Evolutionary conservation across 2,329 filamentous ascomycete genomes (phyloP).

Genomic region (Neophaeococcomyces aloes): DNA sequence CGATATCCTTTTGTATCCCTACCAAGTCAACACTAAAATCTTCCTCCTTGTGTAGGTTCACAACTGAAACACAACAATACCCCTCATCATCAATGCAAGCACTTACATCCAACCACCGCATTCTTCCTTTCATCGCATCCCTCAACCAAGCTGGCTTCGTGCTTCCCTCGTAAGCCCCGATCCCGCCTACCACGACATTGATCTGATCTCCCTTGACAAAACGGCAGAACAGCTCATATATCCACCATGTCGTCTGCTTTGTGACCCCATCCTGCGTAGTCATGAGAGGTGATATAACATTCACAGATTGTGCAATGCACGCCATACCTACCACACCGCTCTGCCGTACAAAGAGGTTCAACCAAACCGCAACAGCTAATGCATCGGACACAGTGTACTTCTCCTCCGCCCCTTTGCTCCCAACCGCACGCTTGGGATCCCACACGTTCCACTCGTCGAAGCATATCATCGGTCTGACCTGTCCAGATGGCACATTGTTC

Average conservation of each 20-base stretch:
- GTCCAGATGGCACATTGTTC: constrained; percentile 39
- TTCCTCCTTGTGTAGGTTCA: constrained; percentile 57
- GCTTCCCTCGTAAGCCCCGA: constrained; percentile 51
- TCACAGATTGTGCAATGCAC: constrained; percentile 66
- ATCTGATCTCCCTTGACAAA: constrained; percentile 66
- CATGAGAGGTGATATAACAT: constrained; percentile 69
- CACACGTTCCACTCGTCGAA: constrained; percentile 83
- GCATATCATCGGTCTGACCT: constrained; percentile 60
- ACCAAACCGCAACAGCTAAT: constrained; percentile 62
- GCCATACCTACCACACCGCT: constrained; percentile 63
- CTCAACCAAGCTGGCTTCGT: constrained; percentile 31
- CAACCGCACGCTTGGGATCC: constrained; percentile 61
- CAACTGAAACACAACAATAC: constrained; percentile 56
- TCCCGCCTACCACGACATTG: constrained; percentile 51
- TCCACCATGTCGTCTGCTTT: constrained; percentile 68
- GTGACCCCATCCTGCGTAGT: constrained; percentile 53
- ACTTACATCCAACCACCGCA: constrained; percentile 38
- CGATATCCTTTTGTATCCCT: constrained; percentile 42
- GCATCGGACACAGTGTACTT: constrained; percentile 64
- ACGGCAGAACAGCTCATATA: constrained; percentile 55
- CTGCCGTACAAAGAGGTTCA: constrained; percentile 68
- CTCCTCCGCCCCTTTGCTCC: constrained; percentile 62
- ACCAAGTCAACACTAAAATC: constrained; percentile 48
- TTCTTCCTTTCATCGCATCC: constrained; percentile 50
- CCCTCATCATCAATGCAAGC: constrained; percentile 42